Evolutionary conservation across 202 grass and related monocot genomes (phyloP).

Genomic region (Brachypodium distachyon): DNA sequence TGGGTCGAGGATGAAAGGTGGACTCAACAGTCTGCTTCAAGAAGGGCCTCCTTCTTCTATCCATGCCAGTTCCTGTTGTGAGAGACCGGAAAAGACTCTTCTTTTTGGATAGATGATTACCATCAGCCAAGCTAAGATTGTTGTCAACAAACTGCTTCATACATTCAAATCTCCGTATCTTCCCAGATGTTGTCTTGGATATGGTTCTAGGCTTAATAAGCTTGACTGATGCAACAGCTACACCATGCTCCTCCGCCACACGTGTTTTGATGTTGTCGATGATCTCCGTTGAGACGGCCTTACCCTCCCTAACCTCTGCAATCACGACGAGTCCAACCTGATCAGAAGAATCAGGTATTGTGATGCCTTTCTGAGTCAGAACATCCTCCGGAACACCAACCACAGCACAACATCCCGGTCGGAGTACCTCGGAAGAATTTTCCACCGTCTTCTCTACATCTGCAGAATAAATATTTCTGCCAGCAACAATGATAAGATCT

Average conservation of each 20-base stretch:
- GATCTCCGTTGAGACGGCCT: constrained; percentile 33
- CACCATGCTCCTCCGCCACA: constrained; percentile 65
- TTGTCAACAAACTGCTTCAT: constrained; percentile 64
- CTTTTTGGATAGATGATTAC: constrained; percentile 18
- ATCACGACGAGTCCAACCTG: constrained; percentile 69
- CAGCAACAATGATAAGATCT: constrained; percentile 72
- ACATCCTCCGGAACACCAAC: constrained; percentile 59
- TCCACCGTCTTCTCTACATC: constrained; percentile 76
- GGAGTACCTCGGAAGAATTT: constrained; percentile 46
- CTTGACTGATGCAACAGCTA: constrained; percentile 53
- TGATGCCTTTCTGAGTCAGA: constrained; percentile 48
- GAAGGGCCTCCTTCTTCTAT: constrained; percentile 18
- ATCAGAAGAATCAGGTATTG: constrained; percentile 58
- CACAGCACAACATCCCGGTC: constrained; percentile 67
- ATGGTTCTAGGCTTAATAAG: constrained; percentile 74
- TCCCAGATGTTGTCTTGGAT: constrained; percentile 71
- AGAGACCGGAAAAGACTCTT: constrained; percentile 54
- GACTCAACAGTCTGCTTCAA: constrained; percentile 6
- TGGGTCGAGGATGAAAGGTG: neutral
- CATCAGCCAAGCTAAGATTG: constrained; percentile 35
- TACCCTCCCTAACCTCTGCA: constrained; percentile 62
- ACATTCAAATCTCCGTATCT: constrained; percentile 67
- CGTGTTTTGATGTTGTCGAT: constrained; percentile 42
- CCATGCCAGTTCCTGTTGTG: constrained; percentile 41
- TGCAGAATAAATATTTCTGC: constrained; percentile 71